Evolutionary conservation across 805 yeast genomes (phyloP), one percentile per base, ranked within the genome.

Genomic region (Dipodascopsis uninucleata): DNA sequence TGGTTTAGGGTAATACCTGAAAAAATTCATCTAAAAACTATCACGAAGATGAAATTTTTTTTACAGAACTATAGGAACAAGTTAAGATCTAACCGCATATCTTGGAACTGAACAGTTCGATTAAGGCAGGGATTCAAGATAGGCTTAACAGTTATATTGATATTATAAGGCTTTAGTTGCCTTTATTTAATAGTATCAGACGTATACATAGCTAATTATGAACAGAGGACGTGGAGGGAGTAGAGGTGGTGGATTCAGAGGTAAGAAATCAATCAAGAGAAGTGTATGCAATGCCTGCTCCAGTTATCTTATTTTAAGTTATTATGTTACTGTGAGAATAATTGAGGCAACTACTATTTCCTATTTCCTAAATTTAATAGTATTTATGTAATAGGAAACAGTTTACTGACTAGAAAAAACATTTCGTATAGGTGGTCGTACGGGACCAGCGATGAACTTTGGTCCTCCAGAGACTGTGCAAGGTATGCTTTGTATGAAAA

Each of bases 401-500:
- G 5, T 38, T 32, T n/a, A 36, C 9, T 45, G 5, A 5, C 3
- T 16, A 5, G 14, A 8, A 31, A 24, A 25, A 12, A 6, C 21
- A 3, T 21, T 7, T 12, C 21, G 10, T 17, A 29, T 32, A 50
- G 84, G 85, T 54, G 80, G 81, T 44, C 78, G 85, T 66, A 76
- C 85, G 57, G 82, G 89, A 55, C 79, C 83, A 49, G 69, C 81
- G 36, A 74, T 74, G 53, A 89, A 82, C 61, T 87, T 81, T 70
- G 98, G 98, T 41, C 98, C 98, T 32, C 98, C 98, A 62, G 98
- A 90, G 57, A 71, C 79, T 45, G 97, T 93, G 22, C 74, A 54
- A 16, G 59, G 59, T 55, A 38, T 10, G 52, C 16, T 31, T n/a
- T n/a, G n/a, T n/a, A n/a, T n/a, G n/a, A 9, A 47, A 16, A 5